Percentiles rank a stretch among this genome's conserved stretches.
These are phyloP conservation scores for Westerdykella sp. DNA, from an alignment of 2,329 filamentous ascomycete genomes.

Conservation along the genomic window DNA sequence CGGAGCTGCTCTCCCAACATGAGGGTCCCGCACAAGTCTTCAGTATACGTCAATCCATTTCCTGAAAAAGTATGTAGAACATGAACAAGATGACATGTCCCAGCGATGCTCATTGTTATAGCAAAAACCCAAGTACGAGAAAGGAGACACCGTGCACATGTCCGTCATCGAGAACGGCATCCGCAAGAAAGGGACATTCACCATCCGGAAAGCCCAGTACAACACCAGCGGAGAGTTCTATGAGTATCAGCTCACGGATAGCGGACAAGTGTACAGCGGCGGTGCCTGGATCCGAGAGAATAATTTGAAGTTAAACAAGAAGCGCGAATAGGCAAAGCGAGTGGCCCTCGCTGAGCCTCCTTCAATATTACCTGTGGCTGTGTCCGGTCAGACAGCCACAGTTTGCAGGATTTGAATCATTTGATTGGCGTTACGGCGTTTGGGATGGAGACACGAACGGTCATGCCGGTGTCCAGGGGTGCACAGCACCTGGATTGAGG, in stretches of 20 bases:
- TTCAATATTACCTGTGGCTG: constrained; percentile 15
- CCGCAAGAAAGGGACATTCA: constrained; percentile 19
- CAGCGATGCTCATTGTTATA: constrained; percentile 2
- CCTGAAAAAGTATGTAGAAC: constrained; percentile 11
- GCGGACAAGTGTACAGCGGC: constrained; percentile 13
- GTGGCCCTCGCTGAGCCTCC: background rate
- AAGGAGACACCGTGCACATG: constrained; percentile 25
- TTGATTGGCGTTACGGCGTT: constrained; percentile 14
- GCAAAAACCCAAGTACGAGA: constrained; percentile 18
- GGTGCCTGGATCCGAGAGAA: constrained; percentile 28
- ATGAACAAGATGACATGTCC: background rate
- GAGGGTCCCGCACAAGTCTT: constrained; percentile 20
- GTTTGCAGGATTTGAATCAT: constrained; percentile 1
- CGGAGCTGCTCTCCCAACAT: constrained; percentile 5
- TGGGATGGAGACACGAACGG: constrained; percentile 7
- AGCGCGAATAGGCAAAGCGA: constrained; percentile 3
- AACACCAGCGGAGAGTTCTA: constrained; percentile 12
- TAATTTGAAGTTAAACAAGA: constrained; percentile 14
- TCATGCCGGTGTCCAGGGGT: background rate
- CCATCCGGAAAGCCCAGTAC: constrained; percentile 8
- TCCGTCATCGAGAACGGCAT: constrained; percentile 12
- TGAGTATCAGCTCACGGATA: constrained; percentile 25
- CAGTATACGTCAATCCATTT: constrained; percentile 14
- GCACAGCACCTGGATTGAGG: no score
- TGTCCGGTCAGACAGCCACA: constrained; percentile 13